These are phyloP conservation scores for Colletotrichum graminicola DNA, from an alignment of 2,329 filamentous ascomycete genomes.

Conservation along the genomic window DNA sequence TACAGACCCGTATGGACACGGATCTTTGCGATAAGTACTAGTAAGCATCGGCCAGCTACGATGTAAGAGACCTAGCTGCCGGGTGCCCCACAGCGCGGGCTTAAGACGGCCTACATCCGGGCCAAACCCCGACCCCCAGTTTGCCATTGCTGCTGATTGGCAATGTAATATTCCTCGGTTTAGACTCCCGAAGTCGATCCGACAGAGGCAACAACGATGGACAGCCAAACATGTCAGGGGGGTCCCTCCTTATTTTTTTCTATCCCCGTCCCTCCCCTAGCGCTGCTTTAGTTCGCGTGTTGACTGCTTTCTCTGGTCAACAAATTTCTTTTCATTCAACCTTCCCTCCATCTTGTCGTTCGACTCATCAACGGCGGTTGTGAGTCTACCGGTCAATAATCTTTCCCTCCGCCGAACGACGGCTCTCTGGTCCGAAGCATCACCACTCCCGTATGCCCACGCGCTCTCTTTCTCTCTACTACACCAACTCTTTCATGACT, in stretches of 20 bases:
- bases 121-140: not conserved
- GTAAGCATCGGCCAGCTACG: not conserved
- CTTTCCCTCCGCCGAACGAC: slow-evolving; percentile 27
- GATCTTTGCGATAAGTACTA: not conserved
- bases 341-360: not conserved
- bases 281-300: too few relatives aligned
- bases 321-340: not conserved
- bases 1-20: not conserved
- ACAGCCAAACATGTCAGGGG: not conserved
- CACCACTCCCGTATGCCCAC: slow-evolving; percentile 1
- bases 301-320: not conserved
- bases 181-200: slow-evolving; percentile 37
- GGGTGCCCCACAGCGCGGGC: slow-evolving; percentile 27
- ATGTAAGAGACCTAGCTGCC: slow-evolving; percentile 1
- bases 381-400: slow-evolving; percentile 1
- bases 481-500: slow-evolving; percentile 3
- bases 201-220: slow-evolving; percentile 7
- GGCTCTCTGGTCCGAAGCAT: slow-evolving; percentile 16
- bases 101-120: slow-evolving; percentile 39
- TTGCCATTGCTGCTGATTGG: slow-evolving; percentile 37
- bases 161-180: slow-evolving; percentile 32
- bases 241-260: slow-evolving; percentile 3
- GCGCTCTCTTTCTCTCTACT: not conserved
- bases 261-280: not conserved
- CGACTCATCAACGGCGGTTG: slow-evolving; percentile 11